phyloP scores from a whole-genome alignment of 2,329 filamentous ascomycete species.

The Talaromyces pinophilus region DNA sequence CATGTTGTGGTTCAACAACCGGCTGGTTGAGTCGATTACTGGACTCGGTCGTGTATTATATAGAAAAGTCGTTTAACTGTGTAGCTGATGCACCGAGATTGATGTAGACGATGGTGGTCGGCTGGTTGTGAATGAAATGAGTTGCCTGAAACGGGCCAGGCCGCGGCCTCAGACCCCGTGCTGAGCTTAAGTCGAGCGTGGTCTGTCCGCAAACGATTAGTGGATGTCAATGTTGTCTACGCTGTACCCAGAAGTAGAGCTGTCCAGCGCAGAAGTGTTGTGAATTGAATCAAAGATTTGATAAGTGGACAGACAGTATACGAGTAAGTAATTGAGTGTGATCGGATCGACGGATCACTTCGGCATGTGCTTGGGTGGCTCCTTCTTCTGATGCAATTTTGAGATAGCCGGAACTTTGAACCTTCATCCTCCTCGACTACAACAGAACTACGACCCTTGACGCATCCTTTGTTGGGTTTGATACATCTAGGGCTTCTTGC shows the following conservation, averaged over 20 bases:
- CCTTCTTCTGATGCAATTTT: conserved; percentile 12
- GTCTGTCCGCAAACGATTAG: conserved; percentile 8
- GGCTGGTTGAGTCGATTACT: not conserved
- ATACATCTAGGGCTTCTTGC: not conserved
- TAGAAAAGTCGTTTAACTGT: too few relatives aligned
- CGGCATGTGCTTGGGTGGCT: conserved; percentile 9
- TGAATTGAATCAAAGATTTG: not conserved
- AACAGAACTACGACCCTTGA: not conserved
- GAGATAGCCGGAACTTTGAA: conserved; percentile 13
- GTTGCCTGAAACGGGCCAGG: conserved; percentile 21
- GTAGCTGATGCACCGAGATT: not conserved
- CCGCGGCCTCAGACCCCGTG: conserved; percentile 15
- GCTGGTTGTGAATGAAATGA: conserved; percentile 7
- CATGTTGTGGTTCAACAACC: conserved; percentile 34
- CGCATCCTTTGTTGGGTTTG: not conserved
- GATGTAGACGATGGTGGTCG: not conserved
- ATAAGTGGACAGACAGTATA: not conserved
- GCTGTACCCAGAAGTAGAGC: not conserved
- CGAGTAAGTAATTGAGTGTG: not conserved
- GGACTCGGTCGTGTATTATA: not conserved
- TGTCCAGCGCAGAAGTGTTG: not conserved
- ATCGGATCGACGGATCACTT: conserved; percentile 6
- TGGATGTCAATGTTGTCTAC: not conserved
- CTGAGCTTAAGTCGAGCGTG: conserved; percentile 5
- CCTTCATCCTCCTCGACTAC: not conserved